A percentile compares a stretch with the other conserved stretches of the same genome.
Evolutionary conservation across 1,139 yeast species (phyloP).

Genomic region (Blastobotrys buckinghamii): DNA sequence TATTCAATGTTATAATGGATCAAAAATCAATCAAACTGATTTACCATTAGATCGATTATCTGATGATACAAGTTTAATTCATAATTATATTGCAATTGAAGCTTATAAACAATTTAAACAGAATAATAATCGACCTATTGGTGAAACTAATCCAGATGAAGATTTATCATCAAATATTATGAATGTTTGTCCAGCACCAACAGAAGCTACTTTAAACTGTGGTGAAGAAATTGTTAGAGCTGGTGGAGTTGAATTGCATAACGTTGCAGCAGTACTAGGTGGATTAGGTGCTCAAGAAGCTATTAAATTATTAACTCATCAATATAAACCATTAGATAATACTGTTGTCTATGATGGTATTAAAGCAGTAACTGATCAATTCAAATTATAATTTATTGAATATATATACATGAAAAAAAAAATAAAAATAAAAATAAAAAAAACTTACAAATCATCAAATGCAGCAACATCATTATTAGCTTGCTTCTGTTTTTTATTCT

Average conservation of each 20-base stretch:
- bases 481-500: conserved; percentile 52
- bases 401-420: no score
- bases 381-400: conserved; percentile 43
- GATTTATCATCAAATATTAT: background rate
- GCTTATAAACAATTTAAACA: conserved; percentile 23
- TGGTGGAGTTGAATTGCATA: conserved; percentile 41
- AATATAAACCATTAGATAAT: conserved; percentile 68
- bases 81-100: conserved; percentile 24
- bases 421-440: conserved; percentile 55
- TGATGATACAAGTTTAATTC: conserved; percentile 21
- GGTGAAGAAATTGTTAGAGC: conserved; percentile 30
- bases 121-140: conserved; percentile 13
- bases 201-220: background rate
- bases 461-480: conserved; percentile 42
- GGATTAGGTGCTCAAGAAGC: conserved; percentile 74
- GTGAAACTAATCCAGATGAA: background rate
- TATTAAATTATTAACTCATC: conserved; percentile 50
- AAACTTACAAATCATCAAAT: conserved; percentile 63
- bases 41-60: background rate
- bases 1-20: conserved; percentile 34
- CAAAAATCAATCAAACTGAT: conserved; percentile 16
- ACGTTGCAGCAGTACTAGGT: conserved; percentile 56
- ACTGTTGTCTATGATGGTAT: conserved; percentile 65
- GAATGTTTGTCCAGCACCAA: background rate
- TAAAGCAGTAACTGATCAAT: conserved; percentile 45